phyloP scores from a whole-genome alignment of 129 eudicot genomes.

The Centella asiatica region DNA sequence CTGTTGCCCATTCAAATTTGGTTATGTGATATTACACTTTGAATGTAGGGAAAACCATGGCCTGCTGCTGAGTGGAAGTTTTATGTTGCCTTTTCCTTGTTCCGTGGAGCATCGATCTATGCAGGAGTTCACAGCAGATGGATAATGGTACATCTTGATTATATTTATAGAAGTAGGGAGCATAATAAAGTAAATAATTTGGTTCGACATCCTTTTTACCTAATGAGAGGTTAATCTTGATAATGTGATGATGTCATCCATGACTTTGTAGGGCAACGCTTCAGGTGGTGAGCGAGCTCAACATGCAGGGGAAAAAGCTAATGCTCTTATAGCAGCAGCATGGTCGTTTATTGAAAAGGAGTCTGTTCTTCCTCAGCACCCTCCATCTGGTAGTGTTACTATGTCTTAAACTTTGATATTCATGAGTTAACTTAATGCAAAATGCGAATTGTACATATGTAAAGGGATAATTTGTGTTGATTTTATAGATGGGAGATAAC shows the following conservation, averaged over 20 bases:
- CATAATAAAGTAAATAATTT: not conserved
- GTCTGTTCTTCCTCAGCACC: constrained; percentile 65
- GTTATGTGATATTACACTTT: constrained; percentile 6
- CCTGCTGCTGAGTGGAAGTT: constrained; percentile 85
- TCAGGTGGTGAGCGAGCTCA: constrained; percentile 90
- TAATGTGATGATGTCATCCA: not conserved
- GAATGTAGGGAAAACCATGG: constrained; percentile 84
- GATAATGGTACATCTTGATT: constrained; percentile 49
- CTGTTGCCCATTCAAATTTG: constrained; percentile 3
- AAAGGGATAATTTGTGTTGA: not conserved
- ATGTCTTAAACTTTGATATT: constrained; percentile 1
- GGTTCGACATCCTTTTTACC: not conserved
- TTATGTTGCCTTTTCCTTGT: constrained; percentile 84
- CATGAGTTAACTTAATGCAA: not conserved
- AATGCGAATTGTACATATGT: not conserved
- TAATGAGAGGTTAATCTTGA: not conserved
- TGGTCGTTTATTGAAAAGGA: constrained; percentile 65
- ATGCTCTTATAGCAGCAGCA: constrained; percentile 60
- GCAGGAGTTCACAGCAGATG: constrained; percentile 92
- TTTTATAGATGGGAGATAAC: not conserved
- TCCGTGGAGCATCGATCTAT: constrained; percentile 92
- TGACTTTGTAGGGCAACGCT: constrained; percentile 72
- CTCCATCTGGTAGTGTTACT: constrained; percentile 51
- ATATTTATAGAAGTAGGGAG: constrained; percentile 1
- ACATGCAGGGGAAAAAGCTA: constrained; percentile 57